Conservation (phyloP, 192 early-diverging fungal genomes). For the Chytriomyces sp. region DNA sequence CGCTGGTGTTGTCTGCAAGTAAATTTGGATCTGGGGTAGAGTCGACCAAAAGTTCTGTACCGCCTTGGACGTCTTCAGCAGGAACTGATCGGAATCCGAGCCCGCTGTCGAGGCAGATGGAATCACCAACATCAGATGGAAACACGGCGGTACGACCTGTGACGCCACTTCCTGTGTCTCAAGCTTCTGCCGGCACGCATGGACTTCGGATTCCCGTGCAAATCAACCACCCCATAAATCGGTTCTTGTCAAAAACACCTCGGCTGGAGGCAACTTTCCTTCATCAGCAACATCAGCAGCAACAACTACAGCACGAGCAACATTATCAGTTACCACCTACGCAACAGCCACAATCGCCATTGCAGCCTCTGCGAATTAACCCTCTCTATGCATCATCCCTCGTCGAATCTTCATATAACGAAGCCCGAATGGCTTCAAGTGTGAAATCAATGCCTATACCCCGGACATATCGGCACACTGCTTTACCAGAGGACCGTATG, state of each 20-base stretch:
- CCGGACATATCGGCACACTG: not conserved
- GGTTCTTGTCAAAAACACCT: not conserved
- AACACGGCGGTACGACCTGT: no score
- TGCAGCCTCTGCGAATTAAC: no score
- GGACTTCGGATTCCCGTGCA: conserved; percentile 13
- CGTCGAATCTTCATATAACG: not conserved
- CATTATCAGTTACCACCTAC: no score
- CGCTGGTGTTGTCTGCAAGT: not conserved
- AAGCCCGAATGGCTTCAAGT: not conserved
- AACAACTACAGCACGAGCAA: not conserved
- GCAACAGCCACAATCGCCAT: no score
- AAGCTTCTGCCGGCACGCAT: not conserved
- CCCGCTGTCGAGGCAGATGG: not conserved
- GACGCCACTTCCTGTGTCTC: not conserved
- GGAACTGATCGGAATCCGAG: not conserved
- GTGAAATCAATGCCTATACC: not conserved
- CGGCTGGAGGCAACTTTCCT: not conserved
- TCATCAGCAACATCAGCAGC: not conserved
- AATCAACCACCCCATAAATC: conserved; percentile 9
- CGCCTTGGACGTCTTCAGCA: not conserved
- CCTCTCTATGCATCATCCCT: not conserved
- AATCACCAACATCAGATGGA: no score
- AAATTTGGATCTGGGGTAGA: no score
- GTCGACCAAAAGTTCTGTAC: no score
- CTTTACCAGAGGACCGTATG: not conserved